Evolutionary conservation across 164 flowering plant genomes (phyloP).

Genomic region (Aristolochia fimbriata): DNA sequence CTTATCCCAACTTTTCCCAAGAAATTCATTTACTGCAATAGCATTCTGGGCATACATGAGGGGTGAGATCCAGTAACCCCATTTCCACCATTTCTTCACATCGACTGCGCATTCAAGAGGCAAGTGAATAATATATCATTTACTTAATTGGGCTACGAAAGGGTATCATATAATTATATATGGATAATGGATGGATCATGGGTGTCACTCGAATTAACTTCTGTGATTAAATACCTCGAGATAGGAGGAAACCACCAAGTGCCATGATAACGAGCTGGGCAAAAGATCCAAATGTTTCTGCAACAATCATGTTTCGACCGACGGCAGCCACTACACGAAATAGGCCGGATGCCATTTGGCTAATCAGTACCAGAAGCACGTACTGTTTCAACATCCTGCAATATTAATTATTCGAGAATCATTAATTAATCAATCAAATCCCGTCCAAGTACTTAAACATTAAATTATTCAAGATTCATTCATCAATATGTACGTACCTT

Average conservation of each 20-base stretch:
- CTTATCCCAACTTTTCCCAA: conserved; percentile 36
- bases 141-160: too few species aligned
- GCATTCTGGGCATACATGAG: conserved; percentile 47
- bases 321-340: conserved; percentile 36
- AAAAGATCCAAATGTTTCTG: conserved; percentile 43
- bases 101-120: conserved; percentile 1
- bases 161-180: too few species aligned
- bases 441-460: too few species aligned
- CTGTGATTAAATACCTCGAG: too few species aligned
- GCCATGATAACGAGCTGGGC: conserved; percentile 24
- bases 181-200: too few species aligned
- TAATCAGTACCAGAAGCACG: conserved; percentile 25
- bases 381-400: conserved; percentile 48
- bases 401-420: too few species aligned
- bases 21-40: conserved; percentile 36
- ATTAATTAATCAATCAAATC: too few species aligned
- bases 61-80: conserved; percentile 58
- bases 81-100: conserved; percentile 39
- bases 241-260: conserved; percentile 37
- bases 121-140: too few species aligned
- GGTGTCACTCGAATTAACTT: too few species aligned
- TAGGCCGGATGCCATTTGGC: conserved; percentile 46
- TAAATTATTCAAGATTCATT: too few species aligned
- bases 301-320: conserved; percentile 40
- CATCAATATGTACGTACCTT: too few species aligned